Evolutionary conservation across 2,329 filamentous ascomycete species (phyloP).

Genomic region (Alternaria atra): DNA sequence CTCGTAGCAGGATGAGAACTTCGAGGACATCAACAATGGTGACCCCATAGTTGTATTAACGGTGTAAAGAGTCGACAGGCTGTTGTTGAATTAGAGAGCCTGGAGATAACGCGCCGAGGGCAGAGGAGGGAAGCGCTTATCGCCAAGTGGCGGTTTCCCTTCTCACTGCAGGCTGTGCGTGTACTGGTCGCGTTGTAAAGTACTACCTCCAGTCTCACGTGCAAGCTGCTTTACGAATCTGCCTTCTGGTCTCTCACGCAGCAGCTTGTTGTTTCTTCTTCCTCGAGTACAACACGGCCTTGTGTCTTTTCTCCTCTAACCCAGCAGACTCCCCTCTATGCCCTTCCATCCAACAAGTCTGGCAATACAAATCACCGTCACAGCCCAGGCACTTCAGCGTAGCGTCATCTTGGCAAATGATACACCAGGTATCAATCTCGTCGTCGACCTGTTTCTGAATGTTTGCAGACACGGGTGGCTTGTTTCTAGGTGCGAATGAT

Average conservation of each 20-base stretch:
- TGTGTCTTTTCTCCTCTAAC: slow-evolving; percentile 75
- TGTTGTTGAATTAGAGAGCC: background rate
- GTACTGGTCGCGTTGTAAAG: background rate
- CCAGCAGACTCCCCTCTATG: slow-evolving; percentile 75
- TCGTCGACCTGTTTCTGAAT: slow-evolving; percentile 67
- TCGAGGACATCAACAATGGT: background rate
- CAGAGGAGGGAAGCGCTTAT: background rate
- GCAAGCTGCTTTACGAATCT: background rate
- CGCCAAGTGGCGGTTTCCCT: background rate
- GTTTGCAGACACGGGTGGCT: slow-evolving; percentile 46
- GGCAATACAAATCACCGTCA: slow-evolving; percentile 75
- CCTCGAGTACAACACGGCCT: slow-evolving; percentile 66
- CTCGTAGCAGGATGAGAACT: background rate
- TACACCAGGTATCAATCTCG: slow-evolving; percentile 80
- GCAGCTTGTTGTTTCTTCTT: slow-evolving; percentile 31
- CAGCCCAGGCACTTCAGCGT: slow-evolving; percentile 77
- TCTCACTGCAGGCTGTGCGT: background rate
- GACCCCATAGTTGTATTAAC: background rate
- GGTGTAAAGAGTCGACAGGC: background rate
- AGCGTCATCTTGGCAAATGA: slow-evolving; percentile 82
- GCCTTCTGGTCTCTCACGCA: slow-evolving; percentile 5
- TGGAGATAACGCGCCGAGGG: background rate
- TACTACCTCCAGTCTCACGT: background rate
- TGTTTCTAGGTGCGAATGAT: slow-evolving; percentile 53
- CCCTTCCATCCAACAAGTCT: slow-evolving; percentile 81